Conservation (phyloP, 441 rosid genomes). For the Eutrema salsugineum region DNA sequence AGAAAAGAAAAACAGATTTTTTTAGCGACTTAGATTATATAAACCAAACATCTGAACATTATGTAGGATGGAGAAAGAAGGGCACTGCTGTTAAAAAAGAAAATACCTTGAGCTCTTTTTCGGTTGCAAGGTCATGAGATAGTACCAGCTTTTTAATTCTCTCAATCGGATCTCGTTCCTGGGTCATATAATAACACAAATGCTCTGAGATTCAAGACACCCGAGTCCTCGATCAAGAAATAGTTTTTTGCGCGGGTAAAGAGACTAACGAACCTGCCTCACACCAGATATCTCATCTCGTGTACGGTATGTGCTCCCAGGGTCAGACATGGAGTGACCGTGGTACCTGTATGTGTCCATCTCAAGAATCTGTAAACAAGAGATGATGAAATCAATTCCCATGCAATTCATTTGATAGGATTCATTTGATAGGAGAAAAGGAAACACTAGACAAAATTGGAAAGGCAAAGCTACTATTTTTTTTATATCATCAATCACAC, state of each 20-base stretch:
- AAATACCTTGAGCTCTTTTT: constrained; percentile 88
- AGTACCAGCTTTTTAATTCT: constrained; percentile 77
- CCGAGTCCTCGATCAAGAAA: not conserved
- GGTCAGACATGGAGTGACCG: constrained; percentile 99
- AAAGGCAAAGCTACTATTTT: not conserved
- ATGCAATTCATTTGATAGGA: not conserved
- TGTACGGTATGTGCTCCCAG: constrained; percentile 98
- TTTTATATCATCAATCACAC: not conserved
- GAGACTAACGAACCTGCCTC: constrained; percentile 65
- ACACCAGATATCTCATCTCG: constrained; percentile 95
- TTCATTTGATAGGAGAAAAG: not conserved
- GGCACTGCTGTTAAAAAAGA: not conserved
- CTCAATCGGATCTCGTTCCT: constrained; percentile 96
- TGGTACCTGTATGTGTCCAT: constrained; percentile 99
- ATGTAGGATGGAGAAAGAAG: not conserved
- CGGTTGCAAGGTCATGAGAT: constrained; percentile 83
- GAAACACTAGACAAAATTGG: not conserved
- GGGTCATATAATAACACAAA: constrained; percentile 4
- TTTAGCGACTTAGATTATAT: not conserved
- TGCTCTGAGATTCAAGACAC: not conserved
- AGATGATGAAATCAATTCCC: not conserved
- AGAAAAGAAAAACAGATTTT: not conserved
- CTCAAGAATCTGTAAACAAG: constrained; percentile 76
- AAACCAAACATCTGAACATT: not conserved
- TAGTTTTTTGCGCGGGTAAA: not conserved